Evolutionary conservation across 1,284 basidiomycete species (phyloP).

Genomic region (Ustilago xerochloae): DNA sequence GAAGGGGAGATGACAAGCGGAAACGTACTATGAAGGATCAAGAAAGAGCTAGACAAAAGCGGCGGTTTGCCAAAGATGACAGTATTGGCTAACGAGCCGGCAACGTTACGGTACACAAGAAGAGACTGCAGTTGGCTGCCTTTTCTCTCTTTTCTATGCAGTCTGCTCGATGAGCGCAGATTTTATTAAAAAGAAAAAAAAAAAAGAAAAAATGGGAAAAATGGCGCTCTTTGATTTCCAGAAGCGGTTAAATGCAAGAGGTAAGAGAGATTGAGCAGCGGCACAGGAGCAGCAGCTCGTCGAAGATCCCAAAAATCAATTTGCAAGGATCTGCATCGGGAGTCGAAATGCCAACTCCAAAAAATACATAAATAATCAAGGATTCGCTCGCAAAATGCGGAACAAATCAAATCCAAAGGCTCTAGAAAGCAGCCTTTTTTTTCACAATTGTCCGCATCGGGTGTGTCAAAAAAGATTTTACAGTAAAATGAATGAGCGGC

Average conservation of each 20-base stretch:
- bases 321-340: constrained; percentile 14
- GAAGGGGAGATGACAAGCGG: constrained; percentile 23
- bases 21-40: background rate
- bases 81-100: background rate
- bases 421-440: background rate
- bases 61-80: background rate
- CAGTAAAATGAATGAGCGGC: background rate
- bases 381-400: background rate
- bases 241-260: constrained; percentile 8
- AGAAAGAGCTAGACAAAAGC: background rate
- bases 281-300: background rate
- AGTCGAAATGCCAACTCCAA: background rate
- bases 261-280: too few relatives aligned
- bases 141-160: background rate
- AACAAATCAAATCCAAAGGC: background rate
- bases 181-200: background rate
- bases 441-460: constrained; percentile 10
- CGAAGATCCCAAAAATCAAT: background rate
- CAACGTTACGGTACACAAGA: background rate
- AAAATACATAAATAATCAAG: background rate
- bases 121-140: too few relatives aligned
- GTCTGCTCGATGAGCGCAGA: constrained; percentile 4
- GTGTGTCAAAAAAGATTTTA: background rate
- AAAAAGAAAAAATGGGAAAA: background rate
- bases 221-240: background rate